Conservation (phyloP, 306 rosid genomes). For the Trifolium subterraneum region DNA sequence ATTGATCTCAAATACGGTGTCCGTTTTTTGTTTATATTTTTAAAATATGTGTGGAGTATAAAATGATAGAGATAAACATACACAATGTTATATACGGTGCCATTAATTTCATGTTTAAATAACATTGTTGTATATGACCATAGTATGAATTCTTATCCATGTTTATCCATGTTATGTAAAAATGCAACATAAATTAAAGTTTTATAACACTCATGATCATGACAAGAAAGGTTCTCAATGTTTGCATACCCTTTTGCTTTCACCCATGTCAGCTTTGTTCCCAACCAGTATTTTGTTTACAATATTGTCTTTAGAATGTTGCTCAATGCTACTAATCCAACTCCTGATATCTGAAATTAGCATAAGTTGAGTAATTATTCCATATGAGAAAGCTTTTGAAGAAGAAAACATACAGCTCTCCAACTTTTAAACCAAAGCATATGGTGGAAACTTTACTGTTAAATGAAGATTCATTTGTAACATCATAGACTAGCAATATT, state of each 20-base stretch:
- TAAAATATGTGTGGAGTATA: no score
- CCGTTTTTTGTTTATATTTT: no score
- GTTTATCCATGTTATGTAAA: neutral
- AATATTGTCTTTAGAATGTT: slow-evolving; percentile 93
- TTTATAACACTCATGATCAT: neutral
- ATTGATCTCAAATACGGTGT: no score
- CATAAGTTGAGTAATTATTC: slow-evolving; percentile 34
- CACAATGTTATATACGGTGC: no score
- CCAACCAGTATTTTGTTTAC: slow-evolving; percentile 95
- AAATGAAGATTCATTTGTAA: slow-evolving; percentile 93
- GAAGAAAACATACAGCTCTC: slow-evolving; percentile 30
- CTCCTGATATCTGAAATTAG: slow-evolving; percentile 81
- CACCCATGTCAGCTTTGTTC: slow-evolving; percentile 98
- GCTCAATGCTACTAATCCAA: slow-evolving; percentile 97
- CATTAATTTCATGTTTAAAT: no score
- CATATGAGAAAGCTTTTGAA: slow-evolving; percentile 21
- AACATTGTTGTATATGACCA: no score
- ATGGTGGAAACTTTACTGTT: slow-evolving; percentile 64
- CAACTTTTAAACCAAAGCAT: slow-evolving; percentile 33
- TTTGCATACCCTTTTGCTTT: slow-evolving; percentile 84
- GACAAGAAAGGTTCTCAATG: slow-evolving; percentile 7
- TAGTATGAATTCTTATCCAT: neutral
- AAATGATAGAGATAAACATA: no score
- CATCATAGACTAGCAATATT: slow-evolving; percentile 90
- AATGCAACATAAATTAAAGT: slow-evolving; percentile 22